These are phyloP conservation scores for Cryptococcus neoformans DNA, from an alignment of 1,284 basidiomycete genomes.

Conservation along the genomic window DNA sequence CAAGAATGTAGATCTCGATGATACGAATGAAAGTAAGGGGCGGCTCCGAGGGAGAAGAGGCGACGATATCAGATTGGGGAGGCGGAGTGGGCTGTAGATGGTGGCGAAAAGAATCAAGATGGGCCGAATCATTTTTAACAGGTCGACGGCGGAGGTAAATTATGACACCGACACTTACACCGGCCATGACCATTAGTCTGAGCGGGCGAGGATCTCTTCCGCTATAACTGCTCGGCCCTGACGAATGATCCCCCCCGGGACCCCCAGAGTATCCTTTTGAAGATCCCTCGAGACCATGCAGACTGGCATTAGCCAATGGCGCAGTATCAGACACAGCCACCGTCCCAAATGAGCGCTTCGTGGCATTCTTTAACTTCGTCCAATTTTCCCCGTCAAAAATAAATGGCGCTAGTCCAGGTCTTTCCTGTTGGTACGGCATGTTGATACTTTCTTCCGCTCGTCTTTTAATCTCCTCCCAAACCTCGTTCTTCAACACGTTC, in stretches of 20 bases:
- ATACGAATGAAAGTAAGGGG: constrained; percentile 16
- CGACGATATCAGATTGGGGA: constrained; percentile 13
- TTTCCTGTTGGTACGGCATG: not conserved
- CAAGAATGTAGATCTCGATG: constrained; percentile 59
- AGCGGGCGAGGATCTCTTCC: constrained; percentile 16
- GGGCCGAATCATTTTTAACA: constrained; percentile 21
- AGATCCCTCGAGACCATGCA: constrained; percentile 3
- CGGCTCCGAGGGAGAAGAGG: constrained; percentile 20
- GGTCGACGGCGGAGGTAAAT: constrained; percentile 25
- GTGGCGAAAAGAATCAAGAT: not conserved
- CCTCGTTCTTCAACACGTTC: constrained; percentile 46
- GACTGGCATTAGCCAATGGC: constrained; percentile 17
- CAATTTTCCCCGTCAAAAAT: constrained; percentile 22
- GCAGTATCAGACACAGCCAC: constrained; percentile 20
- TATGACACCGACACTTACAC: constrained; percentile 23
- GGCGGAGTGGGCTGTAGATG: not conserved
- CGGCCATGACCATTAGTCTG: constrained; percentile 23
- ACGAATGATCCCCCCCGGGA: not conserved
- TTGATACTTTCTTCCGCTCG: constrained; percentile 21
- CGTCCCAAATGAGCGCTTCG: constrained; percentile 29
- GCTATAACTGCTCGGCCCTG: not conserved
- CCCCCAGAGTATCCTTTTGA: constrained; percentile 1
- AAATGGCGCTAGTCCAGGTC: constrained; percentile 4
- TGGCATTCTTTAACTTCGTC: constrained; percentile 18
- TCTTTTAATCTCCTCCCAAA: constrained; percentile 37